Base-by-base conservation (phyloP, 257 asterid species). In the Capsicum baccatum region DNA sequence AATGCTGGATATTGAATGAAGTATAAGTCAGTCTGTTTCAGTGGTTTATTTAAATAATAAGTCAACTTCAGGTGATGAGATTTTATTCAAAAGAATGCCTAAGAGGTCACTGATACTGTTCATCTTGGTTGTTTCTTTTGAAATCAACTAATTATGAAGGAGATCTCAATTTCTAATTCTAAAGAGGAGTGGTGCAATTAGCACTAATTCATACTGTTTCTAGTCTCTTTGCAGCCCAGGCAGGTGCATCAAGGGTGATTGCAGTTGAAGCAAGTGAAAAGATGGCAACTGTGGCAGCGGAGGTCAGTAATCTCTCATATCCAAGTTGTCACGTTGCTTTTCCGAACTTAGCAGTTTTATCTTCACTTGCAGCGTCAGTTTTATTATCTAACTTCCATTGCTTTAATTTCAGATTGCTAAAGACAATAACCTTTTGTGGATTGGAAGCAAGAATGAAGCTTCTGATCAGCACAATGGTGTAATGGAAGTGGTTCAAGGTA, bases 161-260 rank as follows among this genome's bases (percentile, higher is more conserved):
- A 76, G 19, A 76, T 8, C 47, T 76, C 81, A 76, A 76, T 62
- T 26, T 76, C 63, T 76, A 52, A 8, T 21, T 19, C 17, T 74
- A 12, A 74, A 74, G 57, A 76, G 63, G 14, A 50, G 14, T 54
- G 9, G 5, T 26, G 12, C 81, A 76, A 26, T 76, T 52, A 26
- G 64, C 19, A 42, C 83, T 80, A 79, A n/a, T 64, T 84, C 52
- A 67, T 86, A 86, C 35, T 81, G 88, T 71, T 82, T 19, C 87
- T 85, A 96, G 99, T 86, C 93, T 96, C 67, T 96, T 96, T 90
- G 99, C 99, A 91, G 97, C 99, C 54, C 95, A 93, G 88, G 98
- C 94, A 37, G 98, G 99, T 85, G 98, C 99, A 62, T 90, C 97
- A 21, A 92, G 89, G 89, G 98, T 96, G 67, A 79, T 93, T 83